Evolutionary conservation across 2,329 filamentous ascomycete genomes (phyloP).

Genomic region (Aspergillus sp.): DNA sequence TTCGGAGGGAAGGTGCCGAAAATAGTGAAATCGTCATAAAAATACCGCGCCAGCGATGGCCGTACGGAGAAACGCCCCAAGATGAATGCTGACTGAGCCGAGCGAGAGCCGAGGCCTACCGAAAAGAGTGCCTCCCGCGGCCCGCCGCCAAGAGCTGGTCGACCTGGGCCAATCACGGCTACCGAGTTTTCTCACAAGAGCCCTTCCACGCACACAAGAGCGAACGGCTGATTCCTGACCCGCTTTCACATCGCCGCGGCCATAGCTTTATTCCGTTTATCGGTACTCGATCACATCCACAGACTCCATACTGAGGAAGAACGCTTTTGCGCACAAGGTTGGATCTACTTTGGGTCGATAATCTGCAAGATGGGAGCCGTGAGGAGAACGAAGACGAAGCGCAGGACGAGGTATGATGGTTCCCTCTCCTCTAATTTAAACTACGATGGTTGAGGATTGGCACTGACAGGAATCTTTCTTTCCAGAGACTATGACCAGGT

Average conservation of each 20-base stretch:
- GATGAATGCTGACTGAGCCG: conserved; percentile 27
- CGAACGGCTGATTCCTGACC: conserved; percentile 30
- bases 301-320: conserved; percentile 6
- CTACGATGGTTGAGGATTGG: neutral
- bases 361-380: conserved; percentile 63
- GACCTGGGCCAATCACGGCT: conserved; percentile 27
- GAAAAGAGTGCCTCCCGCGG: conserved; percentile 31
- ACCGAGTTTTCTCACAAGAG: conserved; percentile 25
- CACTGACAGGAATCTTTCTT: conserved; percentile 19
- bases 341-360: conserved; percentile 18
- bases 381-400: conserved; percentile 70
- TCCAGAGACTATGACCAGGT: conserved; percentile 89
- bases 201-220: conserved; percentile 24
- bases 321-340: neutral
- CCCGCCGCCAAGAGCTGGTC: conserved; percentile 20
- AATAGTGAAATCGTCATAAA: conserved; percentile 32
- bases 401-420: conserved; percentile 62
- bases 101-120: conserved; percentile 37
- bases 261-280: conserved; percentile 36
- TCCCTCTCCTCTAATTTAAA: neutral
- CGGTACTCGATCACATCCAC: conserved; percentile 28
- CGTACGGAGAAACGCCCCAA: conserved; percentile 14
- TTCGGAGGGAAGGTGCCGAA: conserved; percentile 27
- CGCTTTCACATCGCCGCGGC: conserved; percentile 25
- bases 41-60: conserved; percentile 19